phyloP scores from a whole-genome alignment of 352 stramenopile genomes.

The Achlya hypogyna region DNA sequence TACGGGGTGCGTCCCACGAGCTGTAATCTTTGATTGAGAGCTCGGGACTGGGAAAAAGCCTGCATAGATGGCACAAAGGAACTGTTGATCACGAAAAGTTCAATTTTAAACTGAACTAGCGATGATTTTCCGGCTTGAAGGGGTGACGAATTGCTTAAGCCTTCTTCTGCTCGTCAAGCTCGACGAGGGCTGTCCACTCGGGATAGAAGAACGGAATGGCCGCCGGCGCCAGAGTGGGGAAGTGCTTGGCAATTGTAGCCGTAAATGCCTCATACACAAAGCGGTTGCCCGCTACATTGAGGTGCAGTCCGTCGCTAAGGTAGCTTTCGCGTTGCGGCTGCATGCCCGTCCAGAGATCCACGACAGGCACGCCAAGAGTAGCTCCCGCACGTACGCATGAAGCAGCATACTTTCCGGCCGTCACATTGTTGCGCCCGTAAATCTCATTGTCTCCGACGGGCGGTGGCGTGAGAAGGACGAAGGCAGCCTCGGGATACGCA shows the following conservation, averaged over 20 bases:
- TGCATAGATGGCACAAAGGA: too few species aligned
- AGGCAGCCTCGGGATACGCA: not conserved
- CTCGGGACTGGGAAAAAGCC: too few species aligned
- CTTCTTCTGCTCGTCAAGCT: not conserved
- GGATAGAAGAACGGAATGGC: not conserved
- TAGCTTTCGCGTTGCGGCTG: not conserved
- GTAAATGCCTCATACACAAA: not conserved
- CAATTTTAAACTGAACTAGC: too few species aligned
- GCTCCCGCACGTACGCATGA: not conserved
- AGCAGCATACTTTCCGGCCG: not conserved
- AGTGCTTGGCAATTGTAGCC: not conserved
- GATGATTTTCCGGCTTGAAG: too few species aligned
- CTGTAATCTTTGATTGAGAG: too few species aligned
- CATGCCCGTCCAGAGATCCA: conserved; percentile 3
- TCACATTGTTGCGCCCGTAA: not conserved
- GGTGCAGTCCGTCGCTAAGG: conserved; percentile 7
- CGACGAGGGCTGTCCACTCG: not conserved
- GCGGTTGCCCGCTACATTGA: conserved; percentile 5
- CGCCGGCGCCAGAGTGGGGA: not conserved
- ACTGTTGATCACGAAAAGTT: too few species aligned
- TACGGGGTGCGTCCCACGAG: too few species aligned
- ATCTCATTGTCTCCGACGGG: not conserved
- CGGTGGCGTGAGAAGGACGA: conserved; percentile 3
- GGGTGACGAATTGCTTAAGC: not conserved
- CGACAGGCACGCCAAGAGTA: not conserved